phyloP scores from a whole-genome alignment of 192 early-diverging fungal genomes.

The Chytriomyces sp. region DNA sequence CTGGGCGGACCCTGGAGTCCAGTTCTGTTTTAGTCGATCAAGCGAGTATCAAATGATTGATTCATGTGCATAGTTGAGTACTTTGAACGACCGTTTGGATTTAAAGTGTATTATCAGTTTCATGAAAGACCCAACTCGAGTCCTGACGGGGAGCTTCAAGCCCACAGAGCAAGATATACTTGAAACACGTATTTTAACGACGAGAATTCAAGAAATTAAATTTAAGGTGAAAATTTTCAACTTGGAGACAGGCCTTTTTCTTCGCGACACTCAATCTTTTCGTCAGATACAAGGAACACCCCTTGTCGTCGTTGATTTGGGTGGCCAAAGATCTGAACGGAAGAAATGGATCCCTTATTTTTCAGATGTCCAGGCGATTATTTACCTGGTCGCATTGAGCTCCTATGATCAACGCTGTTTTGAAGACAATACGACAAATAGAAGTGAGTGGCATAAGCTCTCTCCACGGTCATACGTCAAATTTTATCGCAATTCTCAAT shows the following conservation, averaged over 20 bases:
- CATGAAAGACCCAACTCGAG: not conserved
- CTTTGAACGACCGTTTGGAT: not conserved
- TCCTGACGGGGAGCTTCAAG: not conserved
- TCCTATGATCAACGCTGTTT: slow-evolving; percentile 92
- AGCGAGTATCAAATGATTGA: slow-evolving; percentile 96
- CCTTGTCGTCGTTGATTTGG: slow-evolving; percentile 80
- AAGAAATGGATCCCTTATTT: slow-evolving; percentile 90
- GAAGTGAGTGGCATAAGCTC: not conserved
- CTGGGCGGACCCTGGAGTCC: slow-evolving; percentile 82
- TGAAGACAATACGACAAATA: slow-evolving; percentile 64
- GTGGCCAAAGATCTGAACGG: slow-evolving; percentile 81
- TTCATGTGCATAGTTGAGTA: slow-evolving; percentile 49
- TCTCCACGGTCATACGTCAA: slow-evolving; percentile 9
- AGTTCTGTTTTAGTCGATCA: slow-evolving; percentile 74
- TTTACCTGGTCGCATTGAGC: slow-evolving; percentile 89
- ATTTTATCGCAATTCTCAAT: slow-evolving; percentile 2
- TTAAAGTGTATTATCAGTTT: not conserved
- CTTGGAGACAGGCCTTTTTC: too few species aligned
- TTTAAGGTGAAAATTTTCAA: too few species aligned
- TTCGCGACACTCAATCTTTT: too few species aligned
- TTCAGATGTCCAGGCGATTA: slow-evolving; percentile 86
- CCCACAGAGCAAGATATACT: slow-evolving; percentile 19
- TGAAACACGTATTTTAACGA: not conserved
- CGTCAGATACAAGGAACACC: not conserved
- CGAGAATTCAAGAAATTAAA: not conserved